Percentiles rank a stretch among this genome's conserved stretches.
These are phyloP conservation scores for Arachnomyces sp. DNA, from an alignment of 2,329 filamentous ascomycete genomes.

Conservation along the genomic window DNA sequence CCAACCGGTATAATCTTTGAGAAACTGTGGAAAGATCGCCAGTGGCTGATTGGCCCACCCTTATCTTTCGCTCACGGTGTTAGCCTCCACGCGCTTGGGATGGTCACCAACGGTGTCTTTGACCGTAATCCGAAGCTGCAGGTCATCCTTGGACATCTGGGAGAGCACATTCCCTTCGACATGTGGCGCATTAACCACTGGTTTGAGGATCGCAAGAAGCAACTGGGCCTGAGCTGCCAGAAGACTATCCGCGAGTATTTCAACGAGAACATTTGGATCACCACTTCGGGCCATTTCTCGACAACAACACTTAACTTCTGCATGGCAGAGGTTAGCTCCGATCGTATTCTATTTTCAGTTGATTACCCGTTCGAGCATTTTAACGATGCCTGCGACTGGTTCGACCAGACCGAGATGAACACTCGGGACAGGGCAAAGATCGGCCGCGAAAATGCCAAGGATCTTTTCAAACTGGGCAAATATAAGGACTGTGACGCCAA, in stretches of 20 bases:
- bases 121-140: constrained; percentile 41
- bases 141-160: constrained; percentile 41
- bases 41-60: constrained; percentile 53
- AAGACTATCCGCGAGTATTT: constrained; percentile 39
- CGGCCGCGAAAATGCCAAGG: constrained; percentile 41
- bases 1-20: constrained; percentile 50
- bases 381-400: constrained; percentile 36
- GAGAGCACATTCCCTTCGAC: constrained; percentile 44
- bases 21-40: constrained; percentile 50
- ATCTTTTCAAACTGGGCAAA: constrained; percentile 29
- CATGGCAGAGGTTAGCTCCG: constrained; percentile 30
- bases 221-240: constrained; percentile 29
- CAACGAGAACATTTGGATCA: constrained; percentile 35
- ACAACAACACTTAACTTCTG: constrained; percentile 33
- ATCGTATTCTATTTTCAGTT: constrained; percentile 35
- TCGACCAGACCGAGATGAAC: constrained; percentile 33
- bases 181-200: constrained; percentile 41
- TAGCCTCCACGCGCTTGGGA: constrained; percentile 47
- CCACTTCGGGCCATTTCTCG: constrained; percentile 34
- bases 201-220: constrained; percentile 33
- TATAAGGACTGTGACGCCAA: constrained; percentile 22
- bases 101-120: constrained; percentile 44
- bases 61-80: constrained; percentile 53
- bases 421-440: constrained; percentile 32
- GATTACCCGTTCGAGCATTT: constrained; percentile 36